Percentiles rank a stretch among this genome's conserved stretches.
Evolutionary conservation across 1,139 yeast genomes (phyloP).

Genomic region (Scheffersomyces stambukii): DNA sequence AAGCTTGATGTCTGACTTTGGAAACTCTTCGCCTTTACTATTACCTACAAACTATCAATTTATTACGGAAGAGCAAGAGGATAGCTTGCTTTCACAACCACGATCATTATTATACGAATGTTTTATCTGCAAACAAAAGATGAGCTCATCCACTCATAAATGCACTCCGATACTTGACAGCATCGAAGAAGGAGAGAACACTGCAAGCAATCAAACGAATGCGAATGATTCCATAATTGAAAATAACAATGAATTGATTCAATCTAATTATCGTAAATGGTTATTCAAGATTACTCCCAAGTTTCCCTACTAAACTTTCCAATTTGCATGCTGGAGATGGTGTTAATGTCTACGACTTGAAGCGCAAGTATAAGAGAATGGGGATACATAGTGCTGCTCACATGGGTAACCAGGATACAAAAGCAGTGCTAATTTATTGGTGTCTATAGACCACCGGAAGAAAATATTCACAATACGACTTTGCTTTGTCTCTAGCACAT

Average conservation of each 20-base stretch:
- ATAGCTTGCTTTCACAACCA: constrained; percentile 2
- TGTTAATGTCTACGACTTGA: too few relatives aligned
- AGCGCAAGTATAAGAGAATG: too few relatives aligned
- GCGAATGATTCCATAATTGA: constrained; percentile 9
- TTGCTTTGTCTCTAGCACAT: too few relatives aligned
- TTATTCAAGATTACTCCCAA: constrained; percentile 17
- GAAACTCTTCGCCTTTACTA: constrained; percentile 4
- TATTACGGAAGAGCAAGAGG: constrained; percentile 1
- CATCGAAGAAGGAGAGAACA: constrained; percentile 1
- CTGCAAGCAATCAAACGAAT: background rate
- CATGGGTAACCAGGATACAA: too few relatives aligned
- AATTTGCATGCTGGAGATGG: too few relatives aligned
- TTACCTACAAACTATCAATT: constrained; percentile 3
- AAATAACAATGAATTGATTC: constrained; percentile 16
- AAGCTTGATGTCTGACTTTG: too few relatives aligned
- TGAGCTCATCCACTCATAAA: constrained; percentile 5
- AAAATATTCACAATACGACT: too few relatives aligned
- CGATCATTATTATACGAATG: constrained; percentile 11
- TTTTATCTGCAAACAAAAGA: constrained; percentile 11
- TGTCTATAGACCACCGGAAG: too few relatives aligned
- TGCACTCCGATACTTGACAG: constrained; percentile 5
- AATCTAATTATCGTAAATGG: constrained; percentile 27
- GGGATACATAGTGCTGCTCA: too few relatives aligned
- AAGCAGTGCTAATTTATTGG: too few relatives aligned
- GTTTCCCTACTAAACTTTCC: constrained; percentile 7